phyloP scores from a whole-genome alignment of 164 flowering plant species.

The Umbilicus rupestris region DNA sequence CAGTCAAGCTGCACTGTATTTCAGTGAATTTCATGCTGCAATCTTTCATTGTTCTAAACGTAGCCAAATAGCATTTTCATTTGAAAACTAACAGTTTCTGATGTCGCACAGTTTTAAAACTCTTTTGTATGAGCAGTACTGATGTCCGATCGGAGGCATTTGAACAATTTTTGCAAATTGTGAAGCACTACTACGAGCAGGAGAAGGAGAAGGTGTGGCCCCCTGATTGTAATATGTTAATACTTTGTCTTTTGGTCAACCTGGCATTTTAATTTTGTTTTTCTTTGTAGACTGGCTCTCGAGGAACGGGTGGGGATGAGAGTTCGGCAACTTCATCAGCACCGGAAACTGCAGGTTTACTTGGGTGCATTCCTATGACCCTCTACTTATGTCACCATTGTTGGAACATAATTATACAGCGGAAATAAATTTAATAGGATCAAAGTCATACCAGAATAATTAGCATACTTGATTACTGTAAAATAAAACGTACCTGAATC shows the following conservation, averaged over 20 bases:
- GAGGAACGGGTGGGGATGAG: conserved; percentile 39
- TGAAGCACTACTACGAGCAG: conserved; percentile 70
- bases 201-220: conserved; percentile 60
- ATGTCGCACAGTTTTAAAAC: background rate
- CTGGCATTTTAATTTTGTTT: background rate
- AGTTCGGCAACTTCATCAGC: conserved; percentile 38
- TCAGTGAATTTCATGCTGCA: background rate
- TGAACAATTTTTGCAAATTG: conserved; percentile 88
- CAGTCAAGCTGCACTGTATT: too few relatives aligned
- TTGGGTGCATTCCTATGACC: conserved; percentile 42
- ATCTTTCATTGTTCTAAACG: background rate
- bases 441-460: too few relatives aligned
- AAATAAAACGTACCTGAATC: too few relatives aligned
- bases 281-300: conserved; percentile 35
- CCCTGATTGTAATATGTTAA: conserved; percentile 1
- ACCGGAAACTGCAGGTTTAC: conserved; percentile 81
- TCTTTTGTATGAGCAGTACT: conserved; percentile 31
- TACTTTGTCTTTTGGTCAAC: background rate
- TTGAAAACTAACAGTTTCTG: background rate
- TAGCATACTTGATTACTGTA: too few relatives aligned
- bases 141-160: conserved; percentile 91
- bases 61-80: background rate
- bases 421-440: too few relatives aligned
- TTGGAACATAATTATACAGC: too few relatives aligned
- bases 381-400: background rate